phyloP scores from a whole-genome alignment of 768 basidiomycete species.

The Macrolepiota albuminosa region DNA sequence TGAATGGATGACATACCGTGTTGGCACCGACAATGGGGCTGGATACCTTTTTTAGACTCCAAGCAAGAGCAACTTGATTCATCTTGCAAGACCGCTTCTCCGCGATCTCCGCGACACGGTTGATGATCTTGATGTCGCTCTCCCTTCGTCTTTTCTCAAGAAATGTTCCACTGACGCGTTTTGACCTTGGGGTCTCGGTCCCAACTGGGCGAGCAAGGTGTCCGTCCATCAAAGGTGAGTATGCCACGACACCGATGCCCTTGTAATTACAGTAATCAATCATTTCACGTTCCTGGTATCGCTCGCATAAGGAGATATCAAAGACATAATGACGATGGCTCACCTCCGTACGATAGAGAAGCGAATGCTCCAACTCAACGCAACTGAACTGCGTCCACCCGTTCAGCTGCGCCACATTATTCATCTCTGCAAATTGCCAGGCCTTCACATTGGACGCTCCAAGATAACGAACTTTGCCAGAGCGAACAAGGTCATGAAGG shows the following conservation, averaged over 20 bases:
- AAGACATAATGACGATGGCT: not conserved
- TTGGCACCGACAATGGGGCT: conserved; percentile 26
- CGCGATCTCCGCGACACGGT: conserved; percentile 36
- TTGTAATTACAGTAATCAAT: conserved; percentile 38
- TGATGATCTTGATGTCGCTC: conserved; percentile 27
- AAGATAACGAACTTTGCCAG: conserved; percentile 42
- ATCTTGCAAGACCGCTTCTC: conserved; percentile 34
- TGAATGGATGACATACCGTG: conserved; percentile 12
- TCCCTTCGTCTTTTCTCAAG: conserved; percentile 17
- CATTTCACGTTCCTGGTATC: conserved; percentile 38
- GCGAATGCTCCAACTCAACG: conserved; percentile 49
- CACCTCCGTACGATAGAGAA: conserved; percentile 50
- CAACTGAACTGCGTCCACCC: conserved; percentile 50
- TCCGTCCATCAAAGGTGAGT: conserved; percentile 36
- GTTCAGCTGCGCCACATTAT: conserved; percentile 35
- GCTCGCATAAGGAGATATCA: not conserved
- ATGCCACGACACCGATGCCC: conserved; percentile 50
- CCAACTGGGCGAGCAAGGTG: conserved; percentile 30
- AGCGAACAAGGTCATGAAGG: conserved; percentile 37
- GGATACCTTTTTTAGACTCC: conserved; percentile 30
- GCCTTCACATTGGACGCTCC: conserved; percentile 40
- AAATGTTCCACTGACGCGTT: conserved; percentile 10
- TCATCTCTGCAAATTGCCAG: conserved; percentile 41
- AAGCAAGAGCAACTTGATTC: conserved; percentile 42
- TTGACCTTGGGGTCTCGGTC: conserved; percentile 18